These are phyloP conservation scores for Heliosperma pusillum DNA, from an alignment of 148 eudicot species.

Conservation along the genomic window DNA sequence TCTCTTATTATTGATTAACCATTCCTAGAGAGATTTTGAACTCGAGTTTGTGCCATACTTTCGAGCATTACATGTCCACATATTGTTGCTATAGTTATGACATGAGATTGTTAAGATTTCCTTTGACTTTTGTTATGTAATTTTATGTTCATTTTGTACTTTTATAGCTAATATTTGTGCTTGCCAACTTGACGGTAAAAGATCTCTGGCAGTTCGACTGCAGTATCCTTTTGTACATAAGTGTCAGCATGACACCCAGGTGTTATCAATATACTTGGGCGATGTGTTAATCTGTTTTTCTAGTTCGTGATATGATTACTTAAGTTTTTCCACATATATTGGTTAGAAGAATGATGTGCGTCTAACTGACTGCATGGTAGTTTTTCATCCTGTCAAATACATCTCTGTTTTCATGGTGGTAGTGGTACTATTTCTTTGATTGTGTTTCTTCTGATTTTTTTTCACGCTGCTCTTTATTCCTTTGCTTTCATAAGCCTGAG, in stretches of 20 bases:
- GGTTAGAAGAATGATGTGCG: neutral
- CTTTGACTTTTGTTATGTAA: neutral
- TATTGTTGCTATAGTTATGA: neutral
- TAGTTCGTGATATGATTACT: neutral
- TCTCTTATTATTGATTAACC: neutral
- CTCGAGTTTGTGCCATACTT: neutral
- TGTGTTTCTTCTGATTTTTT: neutral
- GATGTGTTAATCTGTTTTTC: neutral
- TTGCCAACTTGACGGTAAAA: neutral
- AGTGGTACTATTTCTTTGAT: neutral
- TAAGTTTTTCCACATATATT: neutral
- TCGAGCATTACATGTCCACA: neutral
- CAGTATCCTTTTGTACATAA: neutral
- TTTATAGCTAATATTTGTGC: neutral
- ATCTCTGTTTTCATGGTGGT: neutral
- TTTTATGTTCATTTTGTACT: neutral
- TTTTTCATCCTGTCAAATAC: neutral
- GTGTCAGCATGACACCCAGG: neutral
- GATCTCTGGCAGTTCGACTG: neutral
- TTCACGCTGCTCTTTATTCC: neutral
- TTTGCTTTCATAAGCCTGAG: neutral
- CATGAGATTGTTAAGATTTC: neutral
- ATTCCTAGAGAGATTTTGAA: neutral
- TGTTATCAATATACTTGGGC: neutral
- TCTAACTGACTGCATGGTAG: neutral